Evolutionary conservation across 345 rosid species (phyloP).

Genomic region (Lepidium sativum): DNA sequence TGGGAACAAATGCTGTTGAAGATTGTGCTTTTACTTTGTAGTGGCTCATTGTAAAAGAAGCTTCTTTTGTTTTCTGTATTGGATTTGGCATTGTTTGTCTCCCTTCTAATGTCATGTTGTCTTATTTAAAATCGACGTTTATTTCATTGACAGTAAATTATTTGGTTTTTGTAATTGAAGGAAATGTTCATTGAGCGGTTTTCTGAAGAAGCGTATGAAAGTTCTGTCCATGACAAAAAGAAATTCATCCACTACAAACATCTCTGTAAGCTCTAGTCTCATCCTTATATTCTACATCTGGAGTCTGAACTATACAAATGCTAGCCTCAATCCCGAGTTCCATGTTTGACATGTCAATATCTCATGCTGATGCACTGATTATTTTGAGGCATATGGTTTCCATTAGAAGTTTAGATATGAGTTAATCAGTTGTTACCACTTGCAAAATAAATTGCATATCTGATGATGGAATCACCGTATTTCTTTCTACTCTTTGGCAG

Average conservation of each 20-base stretch:
- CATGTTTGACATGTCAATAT: not conserved
- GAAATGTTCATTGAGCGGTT: slow-evolving; percentile 62
- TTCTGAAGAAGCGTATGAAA: slow-evolving; percentile 53
- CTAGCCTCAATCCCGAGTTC: not conserved
- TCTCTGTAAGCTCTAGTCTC: slow-evolving; percentile 36
- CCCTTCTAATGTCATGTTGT: not conserved
- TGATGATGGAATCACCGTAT: not conserved
- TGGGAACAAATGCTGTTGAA: not conserved
- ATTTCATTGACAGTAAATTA: not conserved
- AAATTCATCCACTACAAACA: slow-evolving; percentile 66
- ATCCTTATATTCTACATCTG: not conserved
- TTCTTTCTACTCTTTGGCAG: slow-evolving; percentile 36
- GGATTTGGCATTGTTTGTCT: not conserved
- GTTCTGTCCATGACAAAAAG: slow-evolving; percentile 42
- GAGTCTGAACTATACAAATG: not conserved
- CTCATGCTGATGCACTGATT: not conserved
- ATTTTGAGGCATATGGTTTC: not conserved
- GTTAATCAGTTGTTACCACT: not conserved
- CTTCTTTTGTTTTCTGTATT: not conserved
- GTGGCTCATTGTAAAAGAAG: not conserved
- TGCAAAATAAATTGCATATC: not conserved
- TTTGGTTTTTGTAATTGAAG: slow-evolving; percentile 31
- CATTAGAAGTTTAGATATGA: not conserved
- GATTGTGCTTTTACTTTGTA: not conserved
- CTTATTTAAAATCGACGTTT: no score